Evolutionary conservation across 768 basidiomycete species (phyloP).

Genomic region (Xerocomus potaroensis): DNA sequence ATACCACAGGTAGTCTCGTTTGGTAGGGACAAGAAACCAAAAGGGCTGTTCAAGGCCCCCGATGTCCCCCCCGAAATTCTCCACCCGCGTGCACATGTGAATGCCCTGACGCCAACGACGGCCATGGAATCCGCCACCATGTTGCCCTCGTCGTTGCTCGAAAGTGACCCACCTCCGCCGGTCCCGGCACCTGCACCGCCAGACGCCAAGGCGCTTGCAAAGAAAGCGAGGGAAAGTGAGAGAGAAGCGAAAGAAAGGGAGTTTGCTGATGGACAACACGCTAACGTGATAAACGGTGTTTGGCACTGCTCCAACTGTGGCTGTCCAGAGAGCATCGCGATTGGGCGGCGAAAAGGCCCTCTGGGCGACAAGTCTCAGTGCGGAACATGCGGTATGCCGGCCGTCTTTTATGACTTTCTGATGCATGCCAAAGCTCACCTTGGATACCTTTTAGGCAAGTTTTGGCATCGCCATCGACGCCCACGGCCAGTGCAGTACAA

Average conservation of each 20-base stretch:
- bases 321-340: constrained; percentile 79
- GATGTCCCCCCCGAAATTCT: constrained; percentile 50
- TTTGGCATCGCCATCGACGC: constrained; percentile 81
- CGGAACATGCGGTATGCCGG: constrained; percentile 78
- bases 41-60: constrained; percentile 73
- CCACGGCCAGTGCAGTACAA: constrained; percentile 81
- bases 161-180: constrained; percentile 52
- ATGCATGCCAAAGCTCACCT: not conserved
- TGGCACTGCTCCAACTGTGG: constrained; percentile 98
- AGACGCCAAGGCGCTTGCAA: constrained; percentile 51
- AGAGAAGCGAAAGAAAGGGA: constrained; percentile 81
- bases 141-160: constrained; percentile 50
- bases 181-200: constrained; percentile 31
- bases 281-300: constrained; percentile 75
- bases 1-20: constrained; percentile 32
- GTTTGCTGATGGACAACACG: constrained; percentile 77
- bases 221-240: constrained; percentile 69
- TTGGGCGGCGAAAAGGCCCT: constrained; percentile 85
- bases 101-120: constrained; percentile 61
- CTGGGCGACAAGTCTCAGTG: constrained; percentile 89
- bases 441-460: constrained; percentile 59
- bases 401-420: not conserved
- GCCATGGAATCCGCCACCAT: constrained; percentile 58
- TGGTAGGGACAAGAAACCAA: constrained; percentile 63
- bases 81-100: constrained; percentile 55